Conservation (phyloP, 2,329 filamentous ascomycete species). For the Penicillium sp. region DNA sequence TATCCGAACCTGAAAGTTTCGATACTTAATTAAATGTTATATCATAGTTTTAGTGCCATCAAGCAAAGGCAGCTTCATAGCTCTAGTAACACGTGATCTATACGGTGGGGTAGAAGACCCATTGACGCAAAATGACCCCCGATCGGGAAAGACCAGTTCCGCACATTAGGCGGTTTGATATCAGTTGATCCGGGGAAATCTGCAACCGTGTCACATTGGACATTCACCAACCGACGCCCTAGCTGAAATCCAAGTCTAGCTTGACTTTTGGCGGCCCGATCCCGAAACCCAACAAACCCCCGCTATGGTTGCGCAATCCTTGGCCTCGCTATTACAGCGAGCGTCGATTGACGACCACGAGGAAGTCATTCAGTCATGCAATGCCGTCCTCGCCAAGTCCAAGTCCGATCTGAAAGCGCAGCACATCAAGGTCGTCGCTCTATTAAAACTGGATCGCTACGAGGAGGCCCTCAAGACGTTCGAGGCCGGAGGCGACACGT, state of each 20-base stretch:
- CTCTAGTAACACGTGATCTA: constrained; percentile 16
- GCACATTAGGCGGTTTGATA: constrained; percentile 25
- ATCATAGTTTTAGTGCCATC: not conserved
- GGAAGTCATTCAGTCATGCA: constrained; percentile 61
- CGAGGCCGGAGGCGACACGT: constrained; percentile 53
- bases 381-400: constrained; percentile 59
- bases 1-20: not conserved
- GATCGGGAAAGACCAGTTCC: constrained; percentile 26
- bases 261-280: no score
- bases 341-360: constrained; percentile 64
- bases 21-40: not conserved
- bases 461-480: constrained; percentile 61
- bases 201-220: constrained; percentile 7
- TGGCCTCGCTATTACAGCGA: constrained; percentile 59
- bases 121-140: constrained; percentile 11
- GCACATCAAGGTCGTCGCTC: constrained; percentile 60
- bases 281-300: constrained; percentile 19
- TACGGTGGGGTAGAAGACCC: constrained; percentile 19
- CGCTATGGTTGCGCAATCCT: constrained; percentile 47
- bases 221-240: not conserved
- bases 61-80: not conserved
- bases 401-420: constrained; percentile 59
- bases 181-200: constrained; percentile 12
- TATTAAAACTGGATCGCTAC: constrained; percentile 65
- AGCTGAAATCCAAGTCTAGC: not conserved